These are phyloP conservation scores for Lippia alba DNA, from an alignment of 305 asterid species.

Conservation along the genomic window DNA sequence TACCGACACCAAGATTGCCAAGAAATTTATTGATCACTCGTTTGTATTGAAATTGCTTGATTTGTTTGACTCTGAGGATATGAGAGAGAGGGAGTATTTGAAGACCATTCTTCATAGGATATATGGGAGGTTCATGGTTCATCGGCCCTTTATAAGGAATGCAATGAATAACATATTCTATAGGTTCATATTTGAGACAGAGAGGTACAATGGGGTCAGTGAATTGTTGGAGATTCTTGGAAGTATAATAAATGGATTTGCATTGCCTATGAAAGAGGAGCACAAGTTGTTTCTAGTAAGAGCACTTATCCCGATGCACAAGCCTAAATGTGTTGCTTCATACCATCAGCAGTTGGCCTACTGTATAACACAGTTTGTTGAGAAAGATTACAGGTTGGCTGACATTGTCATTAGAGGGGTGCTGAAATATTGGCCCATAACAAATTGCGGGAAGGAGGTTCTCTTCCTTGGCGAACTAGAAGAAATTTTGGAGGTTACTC, in stretches of 20 bases:
- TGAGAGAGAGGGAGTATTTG: slow-evolving; percentile 88
- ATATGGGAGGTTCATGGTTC: slow-evolving; percentile 92
- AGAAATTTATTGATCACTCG: slow-evolving; percentile 76
- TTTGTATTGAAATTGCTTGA: slow-evolving; percentile 71
- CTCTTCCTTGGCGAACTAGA: slow-evolving; percentile 86
- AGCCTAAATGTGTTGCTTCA: slow-evolving; percentile 57
- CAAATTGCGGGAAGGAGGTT: slow-evolving; percentile 87
- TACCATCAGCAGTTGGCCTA: slow-evolving; percentile 86
- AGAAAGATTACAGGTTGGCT: slow-evolving; percentile 86
- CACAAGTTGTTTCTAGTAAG: slow-evolving; percentile 86
- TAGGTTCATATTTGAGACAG: slow-evolving; percentile 78
- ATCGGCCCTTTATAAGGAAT: slow-evolving; percentile 84
- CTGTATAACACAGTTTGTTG: slow-evolving; percentile 75
- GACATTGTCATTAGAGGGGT: slow-evolving; percentile 70
- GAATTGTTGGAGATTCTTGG: slow-evolving; percentile 85
- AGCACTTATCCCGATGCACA: slow-evolving; percentile 84
- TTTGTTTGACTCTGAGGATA: slow-evolving; percentile 81
- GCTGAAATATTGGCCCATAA: slow-evolving; percentile 87
- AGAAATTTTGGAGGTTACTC: slow-evolving; percentile 82
- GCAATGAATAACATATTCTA: slow-evolving; percentile 70
- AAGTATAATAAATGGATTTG: slow-evolving; percentile 86
- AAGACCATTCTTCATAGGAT: slow-evolving; percentile 86
- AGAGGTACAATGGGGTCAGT: slow-evolving; percentile 72
- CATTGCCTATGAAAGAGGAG: slow-evolving; percentile 93
- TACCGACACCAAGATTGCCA: slow-evolving; percentile 73